phyloP scores from a whole-genome alignment of 768 basidiomycete genomes.

The Boletus fagicola region DNA sequence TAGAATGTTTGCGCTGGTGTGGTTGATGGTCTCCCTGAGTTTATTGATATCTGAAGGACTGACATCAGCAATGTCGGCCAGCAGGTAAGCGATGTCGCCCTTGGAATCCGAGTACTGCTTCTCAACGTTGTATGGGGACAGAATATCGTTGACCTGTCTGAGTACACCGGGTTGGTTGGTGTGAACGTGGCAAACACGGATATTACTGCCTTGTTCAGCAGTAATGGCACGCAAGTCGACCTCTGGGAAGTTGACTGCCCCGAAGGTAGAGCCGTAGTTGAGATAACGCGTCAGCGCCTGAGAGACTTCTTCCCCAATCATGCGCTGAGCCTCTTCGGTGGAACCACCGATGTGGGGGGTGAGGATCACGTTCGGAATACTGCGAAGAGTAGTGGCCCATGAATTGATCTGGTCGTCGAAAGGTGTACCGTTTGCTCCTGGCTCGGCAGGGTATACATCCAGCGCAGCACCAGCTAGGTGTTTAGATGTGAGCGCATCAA shows the following conservation, averaged over 20 bases:
- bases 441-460: slow-evolving; percentile 95
- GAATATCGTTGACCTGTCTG: slow-evolving; percentile 88
- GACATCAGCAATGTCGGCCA: slow-evolving; percentile 95
- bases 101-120: slow-evolving; percentile 99
- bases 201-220: slow-evolving; percentile 72
- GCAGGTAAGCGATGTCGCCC: slow-evolving; percentile 88
- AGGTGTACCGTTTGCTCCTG: slow-evolving; percentile 82
- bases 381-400: slow-evolving; percentile 76
- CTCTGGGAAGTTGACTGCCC: slow-evolving; percentile 98
- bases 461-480: slow-evolving; percentile 86
- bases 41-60: slow-evolving; percentile 74
- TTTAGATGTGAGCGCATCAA: slow-evolving; percentile 75
- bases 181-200: slow-evolving; percentile 95
- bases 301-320: slow-evolving; percentile 96
- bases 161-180: slow-evolving; percentile 95
- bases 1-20: slow-evolving; percentile 83
- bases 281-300: slow-evolving; percentile 84
- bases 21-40: slow-evolving; percentile 74
- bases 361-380: slow-evolving; percentile 87
- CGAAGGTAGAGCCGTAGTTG: slow-evolving; percentile 85
- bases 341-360: slow-evolving; percentile 99
- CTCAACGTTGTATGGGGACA: slow-evolving; percentile 96
- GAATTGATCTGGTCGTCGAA: slow-evolving; percentile 88
- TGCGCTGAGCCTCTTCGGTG: slow-evolving; percentile 96
- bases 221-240: slow-evolving; percentile 93